Conservation (phyloP, 257 asterid genomes). For the Nicotiana benthamiana region DNA sequence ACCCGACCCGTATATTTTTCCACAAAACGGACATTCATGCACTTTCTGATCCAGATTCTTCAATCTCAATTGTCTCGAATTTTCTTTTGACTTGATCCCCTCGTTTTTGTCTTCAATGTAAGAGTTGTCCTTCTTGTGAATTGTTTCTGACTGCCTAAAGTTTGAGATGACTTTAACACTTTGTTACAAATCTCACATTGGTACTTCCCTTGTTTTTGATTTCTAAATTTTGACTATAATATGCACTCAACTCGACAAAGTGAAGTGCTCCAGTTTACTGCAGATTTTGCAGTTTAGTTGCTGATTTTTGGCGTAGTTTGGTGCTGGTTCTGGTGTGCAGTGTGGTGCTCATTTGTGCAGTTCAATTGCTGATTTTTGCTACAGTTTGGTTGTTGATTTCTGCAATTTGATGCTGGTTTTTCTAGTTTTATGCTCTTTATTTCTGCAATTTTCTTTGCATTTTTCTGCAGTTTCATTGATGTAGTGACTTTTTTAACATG, state of each 20-base stretch:
- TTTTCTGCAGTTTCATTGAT: not conserved
- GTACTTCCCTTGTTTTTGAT: not conserved
- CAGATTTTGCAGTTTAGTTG: not conserved
- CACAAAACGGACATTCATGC: conserved; percentile 51
- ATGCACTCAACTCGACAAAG: not conserved
- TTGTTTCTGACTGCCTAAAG: conserved; percentile 38
- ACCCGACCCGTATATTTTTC: conserved; percentile 43
- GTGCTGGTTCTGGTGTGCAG: not conserved
- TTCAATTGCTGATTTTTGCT: not conserved
- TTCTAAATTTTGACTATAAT: not conserved
- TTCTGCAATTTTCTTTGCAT: not conserved
- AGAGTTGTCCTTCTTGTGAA: conserved; percentile 8
- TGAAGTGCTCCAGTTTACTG: not conserved
- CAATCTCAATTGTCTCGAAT: not conserved
- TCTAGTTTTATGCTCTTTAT: not conserved
- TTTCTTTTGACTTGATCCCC: not conserved
- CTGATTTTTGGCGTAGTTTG: not conserved
- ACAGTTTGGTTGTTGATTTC: not conserved
- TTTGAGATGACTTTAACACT: conserved; percentile 37
- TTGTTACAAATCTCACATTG: conserved; percentile 32
- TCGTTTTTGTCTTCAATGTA: not conserved
- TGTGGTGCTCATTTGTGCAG: not conserved
- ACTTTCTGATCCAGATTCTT: conserved; percentile 8
- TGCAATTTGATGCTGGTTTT: not conserved
- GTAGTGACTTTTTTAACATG: not conserved